phyloP scores from a whole-genome alignment of 495 filamentous ascomycete genomes.

The Aspergillus leporis region DNA sequence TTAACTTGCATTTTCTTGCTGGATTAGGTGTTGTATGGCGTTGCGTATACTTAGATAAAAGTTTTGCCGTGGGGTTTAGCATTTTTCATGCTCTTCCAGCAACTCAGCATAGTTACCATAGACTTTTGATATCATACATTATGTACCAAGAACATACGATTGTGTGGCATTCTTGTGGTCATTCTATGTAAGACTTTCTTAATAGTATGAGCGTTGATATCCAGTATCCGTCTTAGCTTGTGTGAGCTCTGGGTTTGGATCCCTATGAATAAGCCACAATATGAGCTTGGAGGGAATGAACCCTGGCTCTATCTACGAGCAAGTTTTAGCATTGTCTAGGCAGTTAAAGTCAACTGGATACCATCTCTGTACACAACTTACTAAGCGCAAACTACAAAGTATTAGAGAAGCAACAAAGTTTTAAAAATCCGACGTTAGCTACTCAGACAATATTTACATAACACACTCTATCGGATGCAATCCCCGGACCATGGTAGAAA shows the following conservation, averaged over 20 bases:
- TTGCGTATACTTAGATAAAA: slow-evolving; percentile 19
- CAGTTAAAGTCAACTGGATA: not conserved
- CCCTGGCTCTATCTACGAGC: too few relatives aligned
- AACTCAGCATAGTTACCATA: slow-evolving; percentile 4
- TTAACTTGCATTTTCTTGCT: slow-evolving; percentile 7
- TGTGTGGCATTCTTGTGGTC: not conserved
- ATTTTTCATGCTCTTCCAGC: not conserved
- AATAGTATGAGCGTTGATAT: too few relatives aligned
- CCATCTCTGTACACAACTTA: not conserved
- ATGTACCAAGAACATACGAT: not conserved
- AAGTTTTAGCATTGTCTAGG: too few relatives aligned
- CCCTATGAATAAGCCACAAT: too few relatives aligned
- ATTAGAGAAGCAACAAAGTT: not conserved
- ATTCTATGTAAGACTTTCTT: not conserved
- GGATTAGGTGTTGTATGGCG: slow-evolving; percentile 11
- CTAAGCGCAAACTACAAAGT: not conserved
- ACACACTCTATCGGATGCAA: slow-evolving; percentile 35
- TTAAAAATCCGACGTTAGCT: slow-evolving; percentile 26
- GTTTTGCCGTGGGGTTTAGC: slow-evolving; percentile 8
- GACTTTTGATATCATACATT: slow-evolving; percentile 6
- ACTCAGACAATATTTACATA: slow-evolving; percentile 48
- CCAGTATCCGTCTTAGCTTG: too few relatives aligned
- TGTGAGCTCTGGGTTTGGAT: too few relatives aligned
- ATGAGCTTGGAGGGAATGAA: too few relatives aligned
- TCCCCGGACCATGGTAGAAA: not conserved